Percentiles rank a stretch among this genome's conserved stretches.
These are phyloP conservation scores for Kappamyces sp. DNA, from an alignment of 192 early-diverging fungal species.

Conservation along the genomic window DNA sequence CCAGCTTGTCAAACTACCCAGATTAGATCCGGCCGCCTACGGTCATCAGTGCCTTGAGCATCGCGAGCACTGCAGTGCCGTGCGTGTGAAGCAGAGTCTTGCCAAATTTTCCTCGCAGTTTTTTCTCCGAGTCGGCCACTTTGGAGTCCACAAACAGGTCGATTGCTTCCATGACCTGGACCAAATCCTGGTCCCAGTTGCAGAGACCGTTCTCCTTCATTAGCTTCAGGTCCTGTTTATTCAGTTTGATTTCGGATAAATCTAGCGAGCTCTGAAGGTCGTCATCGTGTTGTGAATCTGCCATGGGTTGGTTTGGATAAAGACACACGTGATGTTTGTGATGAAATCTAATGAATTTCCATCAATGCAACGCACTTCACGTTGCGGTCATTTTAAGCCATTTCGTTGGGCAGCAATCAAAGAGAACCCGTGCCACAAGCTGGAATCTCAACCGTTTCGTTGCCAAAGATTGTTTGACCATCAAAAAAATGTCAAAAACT, in stretches of 20 bases:
- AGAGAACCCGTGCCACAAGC: too few species aligned
- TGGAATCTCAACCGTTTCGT: too few species aligned
- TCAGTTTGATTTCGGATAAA: background rate
- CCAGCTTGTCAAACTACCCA: conserved; percentile 52
- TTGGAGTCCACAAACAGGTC: conserved; percentile 74
- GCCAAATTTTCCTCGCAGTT: conserved; percentile 42
- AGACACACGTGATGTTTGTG: too few species aligned
- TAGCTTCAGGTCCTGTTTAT: conserved; percentile 19
- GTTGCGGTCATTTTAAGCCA: too few species aligned
- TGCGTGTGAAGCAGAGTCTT: conserved; percentile 67
- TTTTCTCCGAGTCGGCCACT: conserved; percentile 61
- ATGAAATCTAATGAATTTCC: too few species aligned
- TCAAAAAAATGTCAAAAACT: too few species aligned
- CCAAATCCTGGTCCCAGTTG: conserved; percentile 41
- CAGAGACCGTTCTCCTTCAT: conserved; percentile 17
- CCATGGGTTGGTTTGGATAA: too few species aligned
- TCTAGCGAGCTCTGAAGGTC: too few species aligned
- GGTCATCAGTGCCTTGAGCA: conserved; percentile 67
- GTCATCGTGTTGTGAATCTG: too few species aligned
- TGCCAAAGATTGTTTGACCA: background rate
- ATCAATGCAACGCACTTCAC: too few species aligned
- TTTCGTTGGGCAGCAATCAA: too few species aligned
- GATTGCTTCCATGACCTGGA: conserved; percentile 52
- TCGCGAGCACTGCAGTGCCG: conserved; percentile 65
- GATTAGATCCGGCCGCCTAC: background rate